Percentiles rank a stretch among this genome's conserved stretches.
Conservation (phyloP, 768 basidiomycete species). For the Russula griseocarnosa region DNA sequence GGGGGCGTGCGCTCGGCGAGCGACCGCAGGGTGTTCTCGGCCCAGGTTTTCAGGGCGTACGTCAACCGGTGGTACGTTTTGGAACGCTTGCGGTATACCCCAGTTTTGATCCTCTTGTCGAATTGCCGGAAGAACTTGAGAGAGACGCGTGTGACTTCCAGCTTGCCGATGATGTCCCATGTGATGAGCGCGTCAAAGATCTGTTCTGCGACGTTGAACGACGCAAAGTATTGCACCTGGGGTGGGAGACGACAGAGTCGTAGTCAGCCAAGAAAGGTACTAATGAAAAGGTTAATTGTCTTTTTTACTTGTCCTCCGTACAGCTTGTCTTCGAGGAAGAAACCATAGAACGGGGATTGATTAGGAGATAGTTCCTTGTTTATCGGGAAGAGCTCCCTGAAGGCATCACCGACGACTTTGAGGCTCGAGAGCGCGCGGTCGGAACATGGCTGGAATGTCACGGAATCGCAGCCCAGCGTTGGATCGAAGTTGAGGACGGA, state of each 20-base stretch:
- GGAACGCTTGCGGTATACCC: slow-evolving; percentile 1
- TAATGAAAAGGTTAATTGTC: background rate
- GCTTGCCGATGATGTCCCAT: slow-evolving; percentile 29
- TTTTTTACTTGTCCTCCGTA: slow-evolving; percentile 19
- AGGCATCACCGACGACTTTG: slow-evolving; percentile 31
- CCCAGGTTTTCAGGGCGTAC: background rate
- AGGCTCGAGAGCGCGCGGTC: slow-evolving; percentile 33
- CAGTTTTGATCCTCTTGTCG: background rate
- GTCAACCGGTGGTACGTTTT: slow-evolving; percentile 5
- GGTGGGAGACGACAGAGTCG: background rate
- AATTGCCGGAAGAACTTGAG: slow-evolving; percentile 30
- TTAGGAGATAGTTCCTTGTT: slow-evolving; percentile 23
- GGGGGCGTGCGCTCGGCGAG: too few relatives aligned
- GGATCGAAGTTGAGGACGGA: slow-evolving; percentile 34
- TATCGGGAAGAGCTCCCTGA: slow-evolving; percentile 32
- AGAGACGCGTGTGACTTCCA: slow-evolving; percentile 32
- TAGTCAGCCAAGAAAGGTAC: background rate
- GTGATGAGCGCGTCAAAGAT: slow-evolving; percentile 32
- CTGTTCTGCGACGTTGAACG: slow-evolving; percentile 33
- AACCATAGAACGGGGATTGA: slow-evolving; percentile 9
- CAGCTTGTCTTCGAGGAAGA: slow-evolving; percentile 18
- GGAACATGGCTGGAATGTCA: slow-evolving; percentile 33
- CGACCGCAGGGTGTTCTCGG: slow-evolving; percentile 1
- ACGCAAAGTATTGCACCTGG: slow-evolving; percentile 34
- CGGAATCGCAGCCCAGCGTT: slow-evolving; percentile 28